These are phyloP conservation scores for Hyaloscypha bicolor DNA, from an alignment of 495 filamentous ascomycete genomes.

Conservation along the genomic window DNA sequence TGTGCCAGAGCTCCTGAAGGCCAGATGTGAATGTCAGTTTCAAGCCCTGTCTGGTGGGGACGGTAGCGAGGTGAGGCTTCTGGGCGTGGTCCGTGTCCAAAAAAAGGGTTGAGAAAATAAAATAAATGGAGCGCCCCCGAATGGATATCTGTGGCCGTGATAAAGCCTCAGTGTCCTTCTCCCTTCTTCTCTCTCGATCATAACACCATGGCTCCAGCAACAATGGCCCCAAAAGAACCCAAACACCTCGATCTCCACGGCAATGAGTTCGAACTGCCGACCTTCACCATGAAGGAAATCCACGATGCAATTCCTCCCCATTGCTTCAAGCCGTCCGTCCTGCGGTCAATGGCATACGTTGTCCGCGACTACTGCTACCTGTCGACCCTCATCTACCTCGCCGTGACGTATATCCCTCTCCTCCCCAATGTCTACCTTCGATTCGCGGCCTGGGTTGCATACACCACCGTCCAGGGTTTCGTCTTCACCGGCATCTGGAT, in stretches of 20 bases:
- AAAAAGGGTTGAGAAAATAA: slow-evolving; percentile 1
- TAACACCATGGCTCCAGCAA: not conserved
- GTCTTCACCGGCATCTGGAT: slow-evolving; percentile 73
- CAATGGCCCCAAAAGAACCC: slow-evolving; percentile 11
- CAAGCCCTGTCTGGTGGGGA: not conserved
- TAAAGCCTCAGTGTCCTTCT: slow-evolving; percentile 1
- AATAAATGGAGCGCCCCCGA: not conserved
- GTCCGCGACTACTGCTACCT: slow-evolving; percentile 59
- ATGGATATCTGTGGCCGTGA: not conserved
- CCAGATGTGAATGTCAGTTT: not conserved
- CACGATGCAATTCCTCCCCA: slow-evolving; percentile 67
- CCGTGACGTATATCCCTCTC: slow-evolving; percentile 53
- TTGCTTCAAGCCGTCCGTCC: slow-evolving; percentile 66
- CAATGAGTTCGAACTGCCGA: slow-evolving; percentile 57
- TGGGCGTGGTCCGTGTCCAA: slow-evolving; percentile 11
- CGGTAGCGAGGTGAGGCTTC: not conserved
- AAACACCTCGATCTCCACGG: slow-evolving; percentile 51
- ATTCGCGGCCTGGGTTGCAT: slow-evolving; percentile 54
- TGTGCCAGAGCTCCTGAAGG: not conserved
- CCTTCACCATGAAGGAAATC: slow-evolving; percentile 67
- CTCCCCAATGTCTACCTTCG: slow-evolving; percentile 49
- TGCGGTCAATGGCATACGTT: slow-evolving; percentile 59
- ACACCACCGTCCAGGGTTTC: slow-evolving; percentile 66
- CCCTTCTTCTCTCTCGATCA: not conserved
- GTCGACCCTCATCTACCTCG: slow-evolving; percentile 51